Evolutionary conservation across 768 basidiomycete genomes (phyloP).

Genomic region (Kockovaella imperatae): DNA sequence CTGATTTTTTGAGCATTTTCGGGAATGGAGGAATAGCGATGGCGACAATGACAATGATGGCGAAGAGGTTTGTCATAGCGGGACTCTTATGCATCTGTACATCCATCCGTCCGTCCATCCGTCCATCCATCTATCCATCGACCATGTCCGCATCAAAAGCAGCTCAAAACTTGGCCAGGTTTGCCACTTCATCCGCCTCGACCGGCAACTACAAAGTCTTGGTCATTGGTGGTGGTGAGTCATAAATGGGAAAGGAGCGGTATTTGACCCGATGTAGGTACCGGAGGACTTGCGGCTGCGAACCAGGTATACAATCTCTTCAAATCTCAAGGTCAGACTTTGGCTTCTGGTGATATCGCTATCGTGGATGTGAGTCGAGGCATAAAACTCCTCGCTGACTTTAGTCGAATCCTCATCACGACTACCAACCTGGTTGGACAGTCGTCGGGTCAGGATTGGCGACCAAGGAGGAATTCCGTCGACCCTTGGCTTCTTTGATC

Average conservation of each 20-base stretch:
- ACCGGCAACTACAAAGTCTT: slow-evolving; percentile 62
- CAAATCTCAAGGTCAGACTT: slow-evolving; percentile 57
- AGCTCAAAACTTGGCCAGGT: slow-evolving; percentile 23
- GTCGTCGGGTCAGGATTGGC: slow-evolving; percentile 83
- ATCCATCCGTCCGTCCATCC: too few relatives aligned
- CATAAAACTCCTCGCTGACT: not conserved
- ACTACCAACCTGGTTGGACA: slow-evolving; percentile 95
- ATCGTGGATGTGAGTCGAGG: slow-evolving; percentile 58
- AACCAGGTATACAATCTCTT: slow-evolving; percentile 82
- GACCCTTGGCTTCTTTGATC: slow-evolving; percentile 61
- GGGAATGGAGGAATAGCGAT: too few relatives aligned
- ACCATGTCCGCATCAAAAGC: too few relatives aligned
- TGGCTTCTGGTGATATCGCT: slow-evolving; percentile 70
- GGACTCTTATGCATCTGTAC: too few relatives aligned
- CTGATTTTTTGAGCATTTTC: too few relatives aligned
- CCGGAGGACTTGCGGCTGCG: slow-evolving; percentile 71
- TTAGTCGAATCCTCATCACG: slow-evolving; percentile 62
- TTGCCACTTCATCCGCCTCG: slow-evolving; percentile 34
- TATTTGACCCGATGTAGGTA: slow-evolving; percentile 51
- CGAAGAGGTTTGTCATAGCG: too few relatives aligned
- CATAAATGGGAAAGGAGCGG: slow-evolving; percentile 1
- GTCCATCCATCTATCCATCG: too few relatives aligned
- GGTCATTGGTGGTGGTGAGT: slow-evolving; percentile 76
- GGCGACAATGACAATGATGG: too few relatives aligned
- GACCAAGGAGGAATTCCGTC: slow-evolving; percentile 56